Evolutionary conservation across 108 stramenopile genomes (phyloP).

Genomic region (Nitzschia putrida): DNA sequence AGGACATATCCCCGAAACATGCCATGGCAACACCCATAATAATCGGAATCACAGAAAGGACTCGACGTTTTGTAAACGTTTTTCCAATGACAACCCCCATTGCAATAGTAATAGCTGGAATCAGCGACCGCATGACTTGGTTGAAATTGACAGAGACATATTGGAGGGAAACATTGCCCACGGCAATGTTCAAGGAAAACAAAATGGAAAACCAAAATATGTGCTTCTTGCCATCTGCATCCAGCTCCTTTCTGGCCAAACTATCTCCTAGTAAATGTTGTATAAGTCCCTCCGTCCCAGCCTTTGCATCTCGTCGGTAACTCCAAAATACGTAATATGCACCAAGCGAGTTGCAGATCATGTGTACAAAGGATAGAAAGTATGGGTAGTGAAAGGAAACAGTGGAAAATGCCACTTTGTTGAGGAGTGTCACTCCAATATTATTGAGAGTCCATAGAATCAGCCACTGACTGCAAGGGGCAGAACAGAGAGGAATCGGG

Average conservation of each 20-base stretch:
- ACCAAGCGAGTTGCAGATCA: conserved; percentile 79
- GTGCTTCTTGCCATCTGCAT: conserved; percentile 40
- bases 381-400: conserved; percentile 88
- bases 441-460: conserved; percentile 79
- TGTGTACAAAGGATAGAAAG: conserved; percentile 83
- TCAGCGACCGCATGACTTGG: conserved; percentile 76
- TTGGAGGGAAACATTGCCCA: conserved; percentile 76
- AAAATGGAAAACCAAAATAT: conserved; percentile 69
- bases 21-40: conserved; percentile 75
- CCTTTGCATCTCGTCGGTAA: conserved; percentile 18
- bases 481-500: neutral
- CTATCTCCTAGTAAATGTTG: conserved; percentile 45
- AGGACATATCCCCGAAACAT: conserved; percentile 70
- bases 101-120: conserved; percentile 72
- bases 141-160: conserved; percentile 89
- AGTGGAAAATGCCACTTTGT: conserved; percentile 80
- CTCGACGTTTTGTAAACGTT: conserved; percentile 37
- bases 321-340: conserved; percentile 49
- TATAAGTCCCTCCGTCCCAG: conserved; percentile 30
- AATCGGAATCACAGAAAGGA: conserved; percentile 57
- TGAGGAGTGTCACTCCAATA: conserved; percentile 85
- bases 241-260: conserved; percentile 50
- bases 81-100: conserved; percentile 64
- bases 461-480: conserved; percentile 48
- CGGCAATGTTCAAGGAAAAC: conserved; percentile 85